These are phyloP conservation scores for Ophiostoma ulmi DNA, from an alignment of 2,329 filamentous ascomycete genomes.

Conservation along the genomic window DNA sequence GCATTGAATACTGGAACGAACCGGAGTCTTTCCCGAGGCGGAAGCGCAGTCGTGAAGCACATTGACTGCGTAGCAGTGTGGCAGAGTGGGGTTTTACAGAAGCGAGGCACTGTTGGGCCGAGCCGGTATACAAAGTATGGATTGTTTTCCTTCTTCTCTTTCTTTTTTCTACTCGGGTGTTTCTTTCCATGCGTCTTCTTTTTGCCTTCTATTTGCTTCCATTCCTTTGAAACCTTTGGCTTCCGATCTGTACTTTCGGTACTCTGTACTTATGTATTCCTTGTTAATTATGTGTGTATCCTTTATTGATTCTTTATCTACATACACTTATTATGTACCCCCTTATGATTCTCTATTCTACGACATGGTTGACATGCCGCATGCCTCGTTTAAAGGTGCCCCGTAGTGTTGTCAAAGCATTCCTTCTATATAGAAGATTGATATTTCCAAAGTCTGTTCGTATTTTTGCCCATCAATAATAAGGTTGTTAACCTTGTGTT, in stretches of 20 bases:
- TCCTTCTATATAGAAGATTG: background rate
- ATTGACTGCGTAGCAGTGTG: background rate
- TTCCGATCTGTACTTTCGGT: background rate
- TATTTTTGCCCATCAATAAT: background rate
- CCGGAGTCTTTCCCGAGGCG: background rate
- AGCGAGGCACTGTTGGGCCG: constrained; percentile 1
- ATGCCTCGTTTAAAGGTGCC: background rate
- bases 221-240: background rate
- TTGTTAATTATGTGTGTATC: background rate
- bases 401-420: background rate
- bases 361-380: background rate
- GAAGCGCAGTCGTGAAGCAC: background rate
- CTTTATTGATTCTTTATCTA: background rate
- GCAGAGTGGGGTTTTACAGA: background rate
- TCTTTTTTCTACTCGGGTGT: background rate
- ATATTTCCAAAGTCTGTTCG: background rate
- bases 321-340: no score
- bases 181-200: constrained; percentile 11
- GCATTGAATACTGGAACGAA: background rate
- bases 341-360: background rate
- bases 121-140: background rate
- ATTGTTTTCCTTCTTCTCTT: background rate
- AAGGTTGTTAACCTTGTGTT: background rate
- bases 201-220: constrained; percentile 9
- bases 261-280: background rate